A percentile compares a stretch with the other conserved stretches of the same genome.
Evolutionary conservation across 1,284 basidiomycete species (phyloP).

Genomic region (Ustilago crameri): DNA sequence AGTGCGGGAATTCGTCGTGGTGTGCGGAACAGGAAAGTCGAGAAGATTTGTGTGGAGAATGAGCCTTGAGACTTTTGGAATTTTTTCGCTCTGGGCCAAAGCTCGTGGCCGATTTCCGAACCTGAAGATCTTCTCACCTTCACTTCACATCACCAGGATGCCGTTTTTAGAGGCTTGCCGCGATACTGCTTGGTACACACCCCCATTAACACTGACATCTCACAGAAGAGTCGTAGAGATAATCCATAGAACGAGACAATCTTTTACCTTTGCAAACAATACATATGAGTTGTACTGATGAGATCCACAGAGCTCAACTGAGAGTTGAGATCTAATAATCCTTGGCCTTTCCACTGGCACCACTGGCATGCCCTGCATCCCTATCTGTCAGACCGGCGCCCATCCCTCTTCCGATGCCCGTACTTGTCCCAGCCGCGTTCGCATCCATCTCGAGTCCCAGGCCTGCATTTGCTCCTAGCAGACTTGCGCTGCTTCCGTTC

Average conservation of each 20-base stretch:
- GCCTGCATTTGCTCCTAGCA: neutral
- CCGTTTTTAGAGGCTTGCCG: too few species aligned
- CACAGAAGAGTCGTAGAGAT: too few species aligned
- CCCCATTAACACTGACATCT: too few species aligned
- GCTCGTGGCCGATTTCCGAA: neutral
- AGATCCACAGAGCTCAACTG: neutral
- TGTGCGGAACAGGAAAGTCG: too few species aligned
- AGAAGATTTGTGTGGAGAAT: neutral
- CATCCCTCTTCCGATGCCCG: slow-evolving; percentile 15
- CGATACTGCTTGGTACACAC: too few species aligned
- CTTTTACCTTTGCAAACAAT: too few species aligned
- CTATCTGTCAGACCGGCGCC: slow-evolving; percentile 7
- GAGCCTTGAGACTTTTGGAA: neutral
- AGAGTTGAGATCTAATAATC: slow-evolving; percentile 11
- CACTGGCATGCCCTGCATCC: slow-evolving; percentile 6
- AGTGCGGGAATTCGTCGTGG: too few species aligned
- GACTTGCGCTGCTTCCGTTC: slow-evolving; percentile 1
- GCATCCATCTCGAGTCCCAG: slow-evolving; percentile 20
- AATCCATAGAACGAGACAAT: too few species aligned
- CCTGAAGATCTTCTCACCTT: neutral
- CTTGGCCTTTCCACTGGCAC: slow-evolving; percentile 13
- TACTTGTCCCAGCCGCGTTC: slow-evolving; percentile 4
- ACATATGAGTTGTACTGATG: too few species aligned
- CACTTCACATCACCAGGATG: too few species aligned
- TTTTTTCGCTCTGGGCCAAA: neutral